Evolutionary conservation across 2,329 filamentous ascomycete genomes (phyloP).

Genomic region (Penicillium glabrum): DNA sequence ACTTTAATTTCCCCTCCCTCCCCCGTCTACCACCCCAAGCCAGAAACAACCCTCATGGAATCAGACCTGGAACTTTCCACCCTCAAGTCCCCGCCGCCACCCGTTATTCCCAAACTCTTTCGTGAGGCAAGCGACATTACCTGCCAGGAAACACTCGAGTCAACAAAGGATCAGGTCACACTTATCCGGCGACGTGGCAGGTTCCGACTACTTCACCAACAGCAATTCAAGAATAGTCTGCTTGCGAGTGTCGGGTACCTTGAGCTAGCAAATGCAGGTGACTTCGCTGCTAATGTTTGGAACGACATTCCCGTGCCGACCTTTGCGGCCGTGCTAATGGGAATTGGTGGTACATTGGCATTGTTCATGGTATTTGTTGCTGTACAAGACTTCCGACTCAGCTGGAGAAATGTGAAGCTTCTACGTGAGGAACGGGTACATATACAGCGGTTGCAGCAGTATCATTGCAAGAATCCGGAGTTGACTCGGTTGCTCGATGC

Average conservation of each 20-base stretch:
- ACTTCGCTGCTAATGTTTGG: slow-evolving; percentile 61
- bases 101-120: slow-evolving; percentile 14
- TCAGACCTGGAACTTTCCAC: slow-evolving; percentile 6
- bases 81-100: slow-evolving; percentile 1
- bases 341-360: slow-evolving; percentile 51
- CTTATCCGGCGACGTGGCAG: slow-evolving; percentile 14
- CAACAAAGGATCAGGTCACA: slow-evolving; percentile 11
- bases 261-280: slow-evolving; percentile 56
- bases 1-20: slow-evolving; percentile 12
- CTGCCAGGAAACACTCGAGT: slow-evolving; percentile 15
- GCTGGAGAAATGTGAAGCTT: slow-evolving; percentile 49
- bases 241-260: slow-evolving; percentile 50
- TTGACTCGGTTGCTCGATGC: slow-evolving; percentile 31
- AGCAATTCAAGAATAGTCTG: slow-evolving; percentile 37
- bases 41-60: slow-evolving; percentile 2
- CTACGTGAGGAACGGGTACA: slow-evolving; percentile 44
- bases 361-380: slow-evolving; percentile 49
- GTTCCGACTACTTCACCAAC: slow-evolving; percentile 21
- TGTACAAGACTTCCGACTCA: slow-evolving; percentile 44
- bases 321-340: slow-evolving; percentile 54
- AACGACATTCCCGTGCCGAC: slow-evolving; percentile 52
- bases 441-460: slow-evolving; percentile 24
- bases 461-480: slow-evolving; percentile 20
- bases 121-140: slow-evolving; percentile 23
- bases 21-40: background rate